phyloP scores from a whole-genome alignment of 2,329 filamentous ascomycete genomes.

The Monosporascus ibericus region DNA sequence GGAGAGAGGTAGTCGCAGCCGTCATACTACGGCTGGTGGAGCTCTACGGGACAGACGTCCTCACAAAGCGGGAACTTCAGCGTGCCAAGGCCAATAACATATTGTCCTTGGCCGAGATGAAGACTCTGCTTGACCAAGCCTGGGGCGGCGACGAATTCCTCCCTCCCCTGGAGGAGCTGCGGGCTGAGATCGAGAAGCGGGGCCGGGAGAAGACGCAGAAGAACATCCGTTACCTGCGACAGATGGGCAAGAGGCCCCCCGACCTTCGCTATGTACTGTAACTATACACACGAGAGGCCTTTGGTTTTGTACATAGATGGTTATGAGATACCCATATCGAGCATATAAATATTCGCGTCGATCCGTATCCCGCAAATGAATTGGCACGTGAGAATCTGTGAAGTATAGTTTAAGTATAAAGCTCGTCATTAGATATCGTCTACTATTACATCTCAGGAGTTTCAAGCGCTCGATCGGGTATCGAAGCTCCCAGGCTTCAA shows the following conservation, averaged over 20 bases:
- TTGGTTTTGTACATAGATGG: not conserved
- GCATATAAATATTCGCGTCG: no score
- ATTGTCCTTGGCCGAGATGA: conserved; percentile 27
- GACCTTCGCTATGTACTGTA: conserved; percentile 4
- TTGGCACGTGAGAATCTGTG: no score
- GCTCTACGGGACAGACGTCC: conserved; percentile 24
- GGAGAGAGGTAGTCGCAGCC: conserved; percentile 16
- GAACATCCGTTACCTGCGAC: conserved; percentile 8
- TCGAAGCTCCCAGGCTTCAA: not conserved
- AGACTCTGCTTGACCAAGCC: conserved; percentile 28
- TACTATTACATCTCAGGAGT: no score
- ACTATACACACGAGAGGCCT: not conserved
- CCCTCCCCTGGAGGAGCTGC: conserved; percentile 21
- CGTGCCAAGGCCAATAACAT: conserved; percentile 17
- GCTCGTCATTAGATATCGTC: no score
- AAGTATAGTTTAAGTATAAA: no score
- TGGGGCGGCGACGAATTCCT: conserved; percentile 29
- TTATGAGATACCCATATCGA: not conserved
- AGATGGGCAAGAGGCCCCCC: conserved; percentile 5
- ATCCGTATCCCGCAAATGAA: no score
- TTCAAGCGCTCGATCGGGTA: not conserved
- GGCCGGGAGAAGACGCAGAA: conserved; percentile 5
- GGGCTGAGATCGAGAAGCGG: conserved; percentile 16
- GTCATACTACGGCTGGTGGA: conserved; percentile 25
- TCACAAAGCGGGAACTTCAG: conserved; percentile 13